Conservation (phyloP, 331 rosid species). For the Quercus phellos region DNA sequence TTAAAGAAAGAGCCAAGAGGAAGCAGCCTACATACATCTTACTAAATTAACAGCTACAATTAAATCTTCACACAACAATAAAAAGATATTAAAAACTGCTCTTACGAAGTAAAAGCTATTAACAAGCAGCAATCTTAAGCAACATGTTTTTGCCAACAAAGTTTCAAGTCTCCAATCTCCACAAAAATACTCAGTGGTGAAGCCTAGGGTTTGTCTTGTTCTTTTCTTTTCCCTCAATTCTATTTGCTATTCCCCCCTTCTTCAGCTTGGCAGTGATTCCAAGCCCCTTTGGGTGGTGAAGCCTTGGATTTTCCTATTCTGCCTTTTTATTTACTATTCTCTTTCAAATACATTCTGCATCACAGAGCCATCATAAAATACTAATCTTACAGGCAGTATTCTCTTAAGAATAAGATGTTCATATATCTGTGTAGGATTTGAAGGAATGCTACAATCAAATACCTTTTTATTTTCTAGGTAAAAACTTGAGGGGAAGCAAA, state of each 20-base stretch:
- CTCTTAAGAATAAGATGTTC: background rate
- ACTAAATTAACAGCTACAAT: background rate
- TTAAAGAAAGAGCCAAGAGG: background rate
- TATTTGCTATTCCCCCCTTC: no score
- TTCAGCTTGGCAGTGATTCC: no score
- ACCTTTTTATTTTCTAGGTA: no score
- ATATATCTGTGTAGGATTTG: background rate
- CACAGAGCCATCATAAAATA: background rate
- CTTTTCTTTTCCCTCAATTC: no score
- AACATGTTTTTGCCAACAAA: background rate
- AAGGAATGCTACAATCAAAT: background rate
- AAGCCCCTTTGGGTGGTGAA: no score
- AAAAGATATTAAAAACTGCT: background rate
- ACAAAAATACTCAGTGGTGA: background rate
- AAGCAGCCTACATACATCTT: background rate
- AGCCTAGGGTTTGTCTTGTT: no score
- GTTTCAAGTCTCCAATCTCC: background rate
- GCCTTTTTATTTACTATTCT: no score
- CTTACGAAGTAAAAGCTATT: background rate
- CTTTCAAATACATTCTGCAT: no score
- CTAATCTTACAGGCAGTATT: background rate
- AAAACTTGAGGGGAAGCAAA: no score
- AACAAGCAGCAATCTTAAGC: background rate
- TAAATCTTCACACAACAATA: background rate
- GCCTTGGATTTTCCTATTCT: no score